Conservation (phyloP, 768 basidiomycete genomes). For the Kwoniella mangroviensis region DNA sequence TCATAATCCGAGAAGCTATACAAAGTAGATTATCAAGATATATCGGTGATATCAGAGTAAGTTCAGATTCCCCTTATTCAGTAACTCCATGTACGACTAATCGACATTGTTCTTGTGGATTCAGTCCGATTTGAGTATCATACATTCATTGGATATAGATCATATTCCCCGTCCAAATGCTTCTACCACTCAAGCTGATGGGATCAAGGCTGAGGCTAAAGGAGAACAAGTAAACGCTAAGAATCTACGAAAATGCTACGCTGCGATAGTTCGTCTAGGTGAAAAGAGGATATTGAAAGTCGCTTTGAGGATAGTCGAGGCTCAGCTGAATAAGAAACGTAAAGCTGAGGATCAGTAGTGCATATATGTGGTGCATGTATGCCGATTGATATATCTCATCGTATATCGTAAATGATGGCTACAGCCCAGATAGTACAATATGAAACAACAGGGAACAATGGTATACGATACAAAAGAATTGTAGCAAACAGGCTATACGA, state of each 20-base stretch:
- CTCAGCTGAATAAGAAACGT: conserved; percentile 5
- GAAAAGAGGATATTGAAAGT: conserved; percentile 30
- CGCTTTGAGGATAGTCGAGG: background rate
- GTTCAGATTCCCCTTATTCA: background rate
- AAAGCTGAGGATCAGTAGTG: conserved; percentile 13
- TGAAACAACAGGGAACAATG: too few relatives aligned
- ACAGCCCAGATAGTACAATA: too few relatives aligned
- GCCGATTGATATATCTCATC: too few relatives aligned
- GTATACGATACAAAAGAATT: too few relatives aligned
- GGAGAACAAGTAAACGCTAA: background rate
- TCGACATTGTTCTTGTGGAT: too few relatives aligned
- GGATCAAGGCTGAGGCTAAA: background rate
- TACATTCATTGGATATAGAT: background rate
- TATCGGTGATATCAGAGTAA: conserved; percentile 5
- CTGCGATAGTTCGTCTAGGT: conserved; percentile 29
- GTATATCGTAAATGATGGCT: too few relatives aligned
- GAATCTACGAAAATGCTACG: conserved; percentile 11
- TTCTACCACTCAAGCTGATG: background rate
- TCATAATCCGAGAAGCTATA: conserved; percentile 5
- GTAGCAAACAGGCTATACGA: too few relatives aligned
- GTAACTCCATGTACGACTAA: too few relatives aligned
- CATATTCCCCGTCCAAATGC: conserved; percentile 16
- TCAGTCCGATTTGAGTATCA: conserved; percentile 21
- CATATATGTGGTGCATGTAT: background rate
- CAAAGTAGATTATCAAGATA: conserved; percentile 9